A percentile compares a stretch with the other conserved stretches of the same genome.
Evolutionary conservation across 441 rosid genomes (phyloP).

Genomic region (Gossypium trilobum): DNA sequence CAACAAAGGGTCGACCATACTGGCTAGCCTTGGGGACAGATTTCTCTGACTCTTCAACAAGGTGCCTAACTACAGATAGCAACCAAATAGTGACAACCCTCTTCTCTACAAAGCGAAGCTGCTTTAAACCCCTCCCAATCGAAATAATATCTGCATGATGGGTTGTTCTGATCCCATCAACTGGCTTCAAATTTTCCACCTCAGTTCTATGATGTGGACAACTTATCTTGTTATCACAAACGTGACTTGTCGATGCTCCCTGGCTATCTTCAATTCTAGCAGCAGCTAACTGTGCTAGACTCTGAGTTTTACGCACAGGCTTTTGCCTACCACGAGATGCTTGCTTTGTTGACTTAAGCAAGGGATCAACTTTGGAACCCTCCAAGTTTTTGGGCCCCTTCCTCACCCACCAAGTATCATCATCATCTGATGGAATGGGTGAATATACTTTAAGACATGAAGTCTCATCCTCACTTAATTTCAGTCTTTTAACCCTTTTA

Average conservation of each 20-base stretch:
- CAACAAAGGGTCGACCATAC: conserved; percentile 41
- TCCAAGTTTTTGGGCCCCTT: conserved; percentile 59
- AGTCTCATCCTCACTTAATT: conserved; percentile 61
- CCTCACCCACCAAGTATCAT: conserved; percentile 90
- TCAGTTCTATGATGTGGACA: conserved; percentile 57
- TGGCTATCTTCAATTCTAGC: conserved; percentile 97
- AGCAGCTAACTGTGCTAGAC: conserved; percentile 86
- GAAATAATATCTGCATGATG: conserved; percentile 52
- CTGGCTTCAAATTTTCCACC: conserved; percentile 39
- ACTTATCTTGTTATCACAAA: conserved; percentile 67
- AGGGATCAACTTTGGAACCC: conserved; percentile 57
- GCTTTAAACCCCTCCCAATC: conserved; percentile 70
- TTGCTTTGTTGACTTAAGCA: conserved; percentile 63
- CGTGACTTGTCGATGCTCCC: conserved; percentile 96
- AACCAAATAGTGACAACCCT: conserved; percentile 76
- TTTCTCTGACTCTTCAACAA: conserved; percentile 76
- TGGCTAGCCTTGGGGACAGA: conserved; percentile 51
- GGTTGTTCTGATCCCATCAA: conserved; percentile 45
- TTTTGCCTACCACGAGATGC: conserved; percentile 79
- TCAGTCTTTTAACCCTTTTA: conserved; percentile 67
- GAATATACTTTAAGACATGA: conserved; percentile 58
- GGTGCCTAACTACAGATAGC: conserved; percentile 55
- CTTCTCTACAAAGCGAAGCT: conserved; percentile 70
- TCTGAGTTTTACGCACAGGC: conserved; percentile 71
- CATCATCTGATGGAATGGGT: conserved; percentile 73